Percentiles rank a stretch among this genome's conserved stretches.
phyloP scores from a whole-genome alignment of 2,329 filamentous ascomycete species.

The Botrytis fabae region DNA sequence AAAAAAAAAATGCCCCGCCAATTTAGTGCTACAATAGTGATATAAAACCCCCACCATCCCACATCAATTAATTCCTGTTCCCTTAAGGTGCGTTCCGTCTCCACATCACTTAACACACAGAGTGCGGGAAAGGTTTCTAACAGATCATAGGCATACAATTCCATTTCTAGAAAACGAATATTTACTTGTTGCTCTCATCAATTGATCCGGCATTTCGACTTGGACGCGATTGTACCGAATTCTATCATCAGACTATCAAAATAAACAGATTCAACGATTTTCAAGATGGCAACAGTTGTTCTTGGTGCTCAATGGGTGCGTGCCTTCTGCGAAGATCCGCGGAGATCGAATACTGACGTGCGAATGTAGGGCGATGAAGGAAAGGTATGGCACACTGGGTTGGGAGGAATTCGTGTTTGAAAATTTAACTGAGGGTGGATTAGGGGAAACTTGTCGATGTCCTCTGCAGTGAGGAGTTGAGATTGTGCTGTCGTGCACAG shows the following conservation, averaged over 20 bases:
- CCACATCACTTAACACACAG: conserved; percentile 22
- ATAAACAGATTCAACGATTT: conserved; percentile 28
- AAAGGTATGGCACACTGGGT: conserved; percentile 17
- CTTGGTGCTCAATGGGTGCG: conserved; percentile 60
- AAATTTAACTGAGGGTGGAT: conserved; percentile 27
- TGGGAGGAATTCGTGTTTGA: background rate
- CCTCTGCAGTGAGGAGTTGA: conserved; percentile 19
- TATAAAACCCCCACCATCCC: conserved; percentile 21
- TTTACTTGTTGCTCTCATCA: conserved; percentile 3
- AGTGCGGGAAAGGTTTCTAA: conserved; percentile 20
- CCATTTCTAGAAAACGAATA: background rate
- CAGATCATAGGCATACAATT: conserved; percentile 18
- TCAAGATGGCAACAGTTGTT: conserved; percentile 49
- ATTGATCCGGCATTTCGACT: background rate
- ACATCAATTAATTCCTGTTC: conserved; percentile 22
- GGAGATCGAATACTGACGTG: conserved; percentile 13
- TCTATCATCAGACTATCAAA: background rate
- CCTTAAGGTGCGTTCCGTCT: conserved; percentile 25
- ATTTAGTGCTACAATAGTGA: background rate
- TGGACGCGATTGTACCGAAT: background rate
- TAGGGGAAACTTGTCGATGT: conserved; percentile 62
- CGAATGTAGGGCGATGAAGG: conserved; percentile 22
- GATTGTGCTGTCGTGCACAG: conserved; percentile 23
- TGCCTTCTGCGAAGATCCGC: conserved; percentile 33
- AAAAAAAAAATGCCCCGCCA: conserved; percentile 20